Base-by-base conservation (phyloP, 202 grass and related monocot genomes). In the Cymbopogon flexuosus region DNA sequence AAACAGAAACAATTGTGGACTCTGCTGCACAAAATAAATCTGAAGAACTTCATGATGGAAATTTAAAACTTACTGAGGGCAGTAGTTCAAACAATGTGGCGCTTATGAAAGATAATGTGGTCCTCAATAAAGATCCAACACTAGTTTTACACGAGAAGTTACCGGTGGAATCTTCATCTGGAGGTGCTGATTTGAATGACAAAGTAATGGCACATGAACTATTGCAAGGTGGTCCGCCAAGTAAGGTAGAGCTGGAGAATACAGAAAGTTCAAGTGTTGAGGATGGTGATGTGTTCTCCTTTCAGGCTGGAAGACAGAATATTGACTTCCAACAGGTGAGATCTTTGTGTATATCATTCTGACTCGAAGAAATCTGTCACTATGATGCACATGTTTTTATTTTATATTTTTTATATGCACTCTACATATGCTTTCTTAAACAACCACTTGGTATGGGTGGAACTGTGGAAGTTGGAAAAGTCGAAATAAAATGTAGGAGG, bases 211-310 rank as follows among this genome's bases (percentile, higher is more conserved):
- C 27, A 33, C 62, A 76, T 79, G 87, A 93, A 66, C 59, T 82
- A 61, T 79, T 62, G 5, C 81, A 77, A 81, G 86, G 78, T 78
- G 68, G 35, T 59, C 49, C 37, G 27, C 64, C 63, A 56, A 88
- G 56, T 79, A 88, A 87, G 70, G 75, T 68, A 76, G 91, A 91
- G 42, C 72, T 36, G 62, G 82, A 85, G 82, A 82, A 54, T 73
- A 75, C 75, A 86, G 88, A 69, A 76, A 62, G 57, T 54, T 70
- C 87, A 59, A 83, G 65, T 63, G 22, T 78, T 83, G 92, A 93
- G 65, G 95, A 98, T 72, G 88, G 71, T 78, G 86, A 90, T 81
- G 86, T 78, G 36, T 99, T 99, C 76, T 93, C 92, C 34, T 99
- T 99, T 82, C 77, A 66, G 65, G 82, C 86, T 75, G 90, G 80